phyloP scores from a whole-genome alignment of 352 stramenopile genomes.

The Phytopythium chamaehyphon region DNA sequence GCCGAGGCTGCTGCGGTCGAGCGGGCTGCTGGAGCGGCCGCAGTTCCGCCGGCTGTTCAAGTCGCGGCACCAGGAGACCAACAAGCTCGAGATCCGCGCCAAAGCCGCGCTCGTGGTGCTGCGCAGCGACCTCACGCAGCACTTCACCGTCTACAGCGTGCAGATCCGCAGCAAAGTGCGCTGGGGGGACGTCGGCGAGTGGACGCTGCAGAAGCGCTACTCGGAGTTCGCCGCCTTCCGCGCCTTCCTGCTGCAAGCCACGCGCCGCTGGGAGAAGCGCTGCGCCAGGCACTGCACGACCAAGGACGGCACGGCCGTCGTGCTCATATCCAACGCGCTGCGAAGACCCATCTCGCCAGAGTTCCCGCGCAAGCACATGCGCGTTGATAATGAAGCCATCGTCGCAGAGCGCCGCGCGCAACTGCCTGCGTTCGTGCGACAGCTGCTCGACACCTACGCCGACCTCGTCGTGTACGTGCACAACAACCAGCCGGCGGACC shows the following conservation, averaged over 20 bases:
- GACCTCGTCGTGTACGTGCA: conserved; percentile 46
- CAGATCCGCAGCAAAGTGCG: conserved; percentile 34
- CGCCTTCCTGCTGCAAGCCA: conserved; percentile 27
- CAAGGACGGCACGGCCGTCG: conserved; percentile 18
- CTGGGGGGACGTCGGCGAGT: conserved; percentile 22
- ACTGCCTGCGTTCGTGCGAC: conserved; percentile 43
- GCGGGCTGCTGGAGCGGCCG: conserved; percentile 29
- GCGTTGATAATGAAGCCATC: conserved; percentile 32
- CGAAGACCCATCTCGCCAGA: conserved; percentile 32
- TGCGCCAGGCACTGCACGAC: conserved; percentile 8
- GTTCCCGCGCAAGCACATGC: conserved; percentile 50
- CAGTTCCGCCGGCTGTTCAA: conserved; percentile 53
- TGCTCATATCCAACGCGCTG: conserved; percentile 44
- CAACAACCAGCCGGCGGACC: conserved; percentile 20
- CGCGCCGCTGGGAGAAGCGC: conserved; percentile 35
- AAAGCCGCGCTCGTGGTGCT: conserved; percentile 14
- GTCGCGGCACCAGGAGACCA: conserved; percentile 43
- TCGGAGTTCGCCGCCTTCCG: conserved; percentile 51
- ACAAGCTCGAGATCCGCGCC: conserved; percentile 44
- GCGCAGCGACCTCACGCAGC: conserved; percentile 12
- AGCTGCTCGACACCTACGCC: conserved; percentile 42
- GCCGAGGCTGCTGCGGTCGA: conserved; percentile 16
- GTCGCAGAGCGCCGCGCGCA: conserved; percentile 27
- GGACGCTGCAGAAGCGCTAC: conserved; percentile 54
- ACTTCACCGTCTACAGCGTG: conserved; percentile 56